Evolutionary conservation across 495 filamentous ascomycete species (phyloP), one percentile per base, ranked within the genome.

Genomic region (Hypoxylon trugodes): DNA sequence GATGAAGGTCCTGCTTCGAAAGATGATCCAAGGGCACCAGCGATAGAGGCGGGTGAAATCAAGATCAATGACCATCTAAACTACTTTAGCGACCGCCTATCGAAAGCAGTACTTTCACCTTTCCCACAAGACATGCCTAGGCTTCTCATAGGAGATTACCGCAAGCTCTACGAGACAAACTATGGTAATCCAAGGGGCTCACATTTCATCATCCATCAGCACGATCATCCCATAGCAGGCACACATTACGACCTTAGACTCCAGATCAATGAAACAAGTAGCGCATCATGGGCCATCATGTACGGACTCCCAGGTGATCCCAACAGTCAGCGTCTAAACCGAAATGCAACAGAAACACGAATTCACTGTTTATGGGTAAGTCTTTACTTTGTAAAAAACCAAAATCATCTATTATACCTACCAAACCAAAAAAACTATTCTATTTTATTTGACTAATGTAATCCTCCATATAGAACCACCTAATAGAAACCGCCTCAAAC

Each of bases 181-280:
- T 48, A 66, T 48, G 78, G 58, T 70, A 83, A 47, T 47, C 63
- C 4, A 43, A 74, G 8, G 13, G 87, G 86, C 7, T 75, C 73
- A 18, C 87, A 90, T 64, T 89, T 88, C 60, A 80, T 89, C 28
- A 77, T 90, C 22, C 85, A 89, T 69, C 87, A 89, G 65, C 87
- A 90, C 66, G 87, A 90, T 58, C 87, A 90, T 70, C 87, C 87
- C 2, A 74, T 88, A 6, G 84, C 86, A 10, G 87, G 87, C 8
- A 74, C 79, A 0, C 84, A 87, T 55, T 87, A 89, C 73, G 88
- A 89, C 69, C 73, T 90, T 3, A 79, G 87, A 10, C 73, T 90
- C 1, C 87, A 90, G 68, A 86, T 89, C 69, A 88, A 84, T 10
- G 78, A 81, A 46, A 79, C 84, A 1, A 89, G 87, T 64, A 84